Conservation (phyloP, 768 basidiomycete genomes). For the Mycena rosella region DNA sequence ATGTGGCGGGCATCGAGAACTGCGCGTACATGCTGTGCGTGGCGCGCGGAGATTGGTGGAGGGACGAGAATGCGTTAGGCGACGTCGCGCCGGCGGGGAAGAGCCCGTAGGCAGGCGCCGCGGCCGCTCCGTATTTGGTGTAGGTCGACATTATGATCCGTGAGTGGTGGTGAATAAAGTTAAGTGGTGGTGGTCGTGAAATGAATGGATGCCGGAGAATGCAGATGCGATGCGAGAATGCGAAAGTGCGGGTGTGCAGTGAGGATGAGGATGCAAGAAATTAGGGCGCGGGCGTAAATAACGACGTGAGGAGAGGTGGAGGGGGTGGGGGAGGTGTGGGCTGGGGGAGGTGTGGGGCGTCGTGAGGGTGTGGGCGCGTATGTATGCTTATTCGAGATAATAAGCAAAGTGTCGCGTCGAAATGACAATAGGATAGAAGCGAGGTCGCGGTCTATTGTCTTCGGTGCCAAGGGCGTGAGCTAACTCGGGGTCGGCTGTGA, state of each 20-base stretch:
- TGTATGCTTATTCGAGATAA: slow-evolving; percentile 31
- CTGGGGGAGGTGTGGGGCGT: slow-evolving; percentile 7
- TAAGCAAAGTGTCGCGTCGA: slow-evolving; percentile 19
- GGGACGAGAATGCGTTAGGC: slow-evolving; percentile 67
- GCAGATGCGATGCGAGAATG: slow-evolving; percentile 20
- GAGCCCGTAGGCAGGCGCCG: slow-evolving; percentile 70
- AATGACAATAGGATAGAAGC: slow-evolving; percentile 29
- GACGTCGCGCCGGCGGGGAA: slow-evolving; percentile 69
- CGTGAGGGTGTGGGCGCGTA: slow-evolving; percentile 29
- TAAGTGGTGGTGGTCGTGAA: slow-evolving; percentile 33
- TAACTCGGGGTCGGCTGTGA: slow-evolving; percentile 27
- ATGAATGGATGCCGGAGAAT: slow-evolving; percentile 19
- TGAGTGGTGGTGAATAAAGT: slow-evolving; percentile 20
- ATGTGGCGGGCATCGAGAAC: slow-evolving; percentile 49
- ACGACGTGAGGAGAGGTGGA: slow-evolving; percentile 24
- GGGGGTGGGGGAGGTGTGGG: too few relatives aligned
- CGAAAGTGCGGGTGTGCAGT: slow-evolving; percentile 8
- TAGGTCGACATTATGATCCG: slow-evolving; percentile 60
- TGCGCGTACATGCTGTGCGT: slow-evolving; percentile 70
- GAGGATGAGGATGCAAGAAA: slow-evolving; percentile 24
- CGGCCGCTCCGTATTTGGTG: slow-evolving; percentile 51
- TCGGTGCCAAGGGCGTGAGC: slow-evolving; percentile 16
- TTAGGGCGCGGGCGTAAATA: slow-evolving; percentile 17
- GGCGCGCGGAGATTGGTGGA: slow-evolving; percentile 74
- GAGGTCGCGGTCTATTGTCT: slow-evolving; percentile 24